A percentile compares a stretch with the other conserved stretches of the same genome.
These are phyloP conservation scores for Filobasidium floriforme DNA, from an alignment of 768 basidiomycete species.

Conservation along the genomic window DNA sequence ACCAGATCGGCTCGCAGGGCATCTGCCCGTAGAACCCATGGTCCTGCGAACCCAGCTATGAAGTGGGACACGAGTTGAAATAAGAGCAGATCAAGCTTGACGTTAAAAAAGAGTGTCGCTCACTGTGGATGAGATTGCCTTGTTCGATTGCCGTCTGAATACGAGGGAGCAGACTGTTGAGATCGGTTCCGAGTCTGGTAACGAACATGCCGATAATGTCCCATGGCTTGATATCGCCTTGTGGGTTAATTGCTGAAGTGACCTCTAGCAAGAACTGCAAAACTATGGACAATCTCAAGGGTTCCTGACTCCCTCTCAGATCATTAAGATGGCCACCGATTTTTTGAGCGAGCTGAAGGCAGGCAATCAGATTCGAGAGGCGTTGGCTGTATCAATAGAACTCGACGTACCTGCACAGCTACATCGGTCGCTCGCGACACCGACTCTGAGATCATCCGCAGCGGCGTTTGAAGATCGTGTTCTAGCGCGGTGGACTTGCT, in stretches of 20 bases:
- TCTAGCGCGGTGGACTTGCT: slow-evolving; percentile 66
- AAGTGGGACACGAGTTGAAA: background rate
- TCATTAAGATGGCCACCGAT: slow-evolving; percentile 80
- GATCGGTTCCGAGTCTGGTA: slow-evolving; percentile 62
- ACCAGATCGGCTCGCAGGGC: slow-evolving; percentile 76
- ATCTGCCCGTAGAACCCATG: slow-evolving; percentile 75
- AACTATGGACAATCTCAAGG: slow-evolving; percentile 68
- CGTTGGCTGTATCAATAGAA: background rate
- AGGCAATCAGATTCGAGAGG: slow-evolving; percentile 11
- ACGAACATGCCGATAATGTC: slow-evolving; percentile 66
- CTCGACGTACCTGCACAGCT: slow-evolving; percentile 65
- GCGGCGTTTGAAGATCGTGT: slow-evolving; percentile 29
- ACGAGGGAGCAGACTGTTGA: slow-evolving; percentile 59
- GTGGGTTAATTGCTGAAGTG: slow-evolving; percentile 58
- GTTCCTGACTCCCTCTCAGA: slow-evolving; percentile 63
- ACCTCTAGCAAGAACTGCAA: slow-evolving; percentile 66
- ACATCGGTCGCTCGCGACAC: slow-evolving; percentile 81
- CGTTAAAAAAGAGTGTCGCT: slow-evolving; percentile 32
- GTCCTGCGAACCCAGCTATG: slow-evolving; percentile 55
- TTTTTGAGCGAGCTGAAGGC: slow-evolving; percentile 69
- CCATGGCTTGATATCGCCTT: slow-evolving; percentile 63
- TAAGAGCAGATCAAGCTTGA: background rate
- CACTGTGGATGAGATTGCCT: slow-evolving; percentile 73
- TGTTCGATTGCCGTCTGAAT: slow-evolving; percentile 55
- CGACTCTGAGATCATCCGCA: slow-evolving; percentile 33